Evolutionary conservation across 371 early-diverging fungal genomes (phyloP).

Genomic region (Syncephalastrum racemosum): DNA sequence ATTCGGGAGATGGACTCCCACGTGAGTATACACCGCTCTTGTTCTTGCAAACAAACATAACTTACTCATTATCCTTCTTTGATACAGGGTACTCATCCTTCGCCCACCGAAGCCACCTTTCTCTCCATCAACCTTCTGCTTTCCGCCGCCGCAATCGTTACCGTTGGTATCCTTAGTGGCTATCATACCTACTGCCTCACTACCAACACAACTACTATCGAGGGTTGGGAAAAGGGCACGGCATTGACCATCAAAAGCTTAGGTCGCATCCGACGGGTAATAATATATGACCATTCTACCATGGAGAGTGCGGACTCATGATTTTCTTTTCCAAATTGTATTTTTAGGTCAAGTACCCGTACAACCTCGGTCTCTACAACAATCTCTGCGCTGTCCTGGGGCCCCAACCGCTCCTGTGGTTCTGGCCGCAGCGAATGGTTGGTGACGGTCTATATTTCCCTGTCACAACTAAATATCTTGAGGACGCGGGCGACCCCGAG

Average conservation of each 20-base stretch:
- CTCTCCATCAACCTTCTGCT: constrained; percentile 68
- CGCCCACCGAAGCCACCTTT: constrained; percentile 59
- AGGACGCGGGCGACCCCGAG: constrained; percentile 1
- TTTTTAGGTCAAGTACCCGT: constrained; percentile 77
- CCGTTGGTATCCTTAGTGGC: constrained; percentile 77
- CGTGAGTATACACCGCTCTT: no score
- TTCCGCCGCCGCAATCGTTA: constrained; percentile 65
- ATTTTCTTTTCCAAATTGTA: not conserved
- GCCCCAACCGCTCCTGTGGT: constrained; percentile 65
- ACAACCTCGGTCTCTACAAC: constrained; percentile 81
- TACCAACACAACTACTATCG: constrained; percentile 95
- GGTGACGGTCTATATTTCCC: constrained; percentile 77
- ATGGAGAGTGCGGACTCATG: not conserved
- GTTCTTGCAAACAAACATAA: not conserved
- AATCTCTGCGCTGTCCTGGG: constrained; percentile 86
- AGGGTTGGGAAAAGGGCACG: constrained; percentile 82
- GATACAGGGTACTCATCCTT: constrained; percentile 36
- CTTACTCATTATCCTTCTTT: no score
- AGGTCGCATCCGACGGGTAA: constrained; percentile 51
- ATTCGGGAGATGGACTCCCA: constrained; percentile 22
- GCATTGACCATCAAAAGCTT: constrained; percentile 73
- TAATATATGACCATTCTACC: not conserved
- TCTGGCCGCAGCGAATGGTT: constrained; percentile 58
- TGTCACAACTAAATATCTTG: constrained; percentile 28
- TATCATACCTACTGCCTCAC: constrained; percentile 84